Base-by-base conservation (phyloP, 805 yeast genomes). In the Candida yuanshanica region DNA sequence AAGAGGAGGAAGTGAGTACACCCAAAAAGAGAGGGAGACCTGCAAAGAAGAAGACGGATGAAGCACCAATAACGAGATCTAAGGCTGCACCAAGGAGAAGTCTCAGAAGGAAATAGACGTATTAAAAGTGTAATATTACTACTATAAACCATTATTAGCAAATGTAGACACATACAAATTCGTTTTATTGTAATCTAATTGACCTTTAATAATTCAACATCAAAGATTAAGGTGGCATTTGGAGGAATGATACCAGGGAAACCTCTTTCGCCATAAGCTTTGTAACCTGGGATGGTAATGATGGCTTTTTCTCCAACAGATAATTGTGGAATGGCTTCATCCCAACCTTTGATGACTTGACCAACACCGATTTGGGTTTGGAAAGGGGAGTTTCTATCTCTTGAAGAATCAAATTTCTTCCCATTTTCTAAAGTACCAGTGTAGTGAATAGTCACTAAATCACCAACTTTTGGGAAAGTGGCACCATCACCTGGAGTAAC, bases 211-310 rank as follows among this genome's bases (percentile, higher is more conserved):
- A 85, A 75, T 66, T 85, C 91, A 48, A 85, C 93, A 53, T 85
- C 93, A 54, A 85, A 85, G 56, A 87, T 70, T 68, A 91, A 77
- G 53, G 96, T 90, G 50, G 97, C 95, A 66, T 87, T 88, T 55
- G 96, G 96, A 51, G 98, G 98, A 62, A 91, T 91, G 61, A 88
- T 72, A 54, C 96, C 96, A 54, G 97, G 97, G 81, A 84, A 88
- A 37, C 98, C 98, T 68, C 95, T 81, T 51, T 77, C 75, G 49
- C 97, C 97, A 69, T 91, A 91, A 53, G 95, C 98, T 70, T 86
- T 83, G 57, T 80, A 78, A 51, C 96, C 95, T 57, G 96, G 95
- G 57, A 91, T 88, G 56, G 95, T 88, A 61, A 91, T 74, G 62
- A 83, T 76, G 38, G 97, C 96, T 74, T 83, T 85, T 69, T 93